These are phyloP conservation scores for Carex arenaria DNA, from an alignment of 202 grass and related monocot genomes.

Conservation along the genomic window DNA sequence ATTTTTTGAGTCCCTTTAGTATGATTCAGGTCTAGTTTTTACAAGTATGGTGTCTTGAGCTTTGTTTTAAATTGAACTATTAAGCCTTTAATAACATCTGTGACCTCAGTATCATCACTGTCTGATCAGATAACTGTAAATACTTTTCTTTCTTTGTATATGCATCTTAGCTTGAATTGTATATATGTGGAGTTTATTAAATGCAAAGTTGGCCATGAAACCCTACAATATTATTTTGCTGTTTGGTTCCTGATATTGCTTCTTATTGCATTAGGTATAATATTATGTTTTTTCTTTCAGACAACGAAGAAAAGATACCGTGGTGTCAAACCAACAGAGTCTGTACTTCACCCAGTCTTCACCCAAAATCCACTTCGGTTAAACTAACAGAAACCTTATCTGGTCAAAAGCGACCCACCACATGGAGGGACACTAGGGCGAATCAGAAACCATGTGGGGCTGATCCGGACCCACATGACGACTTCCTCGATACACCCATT, in stretches of 20 bases:
- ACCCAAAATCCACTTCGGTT: slow-evolving; percentile 25
- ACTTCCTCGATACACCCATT: slow-evolving; percentile 91
- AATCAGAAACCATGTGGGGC: slow-evolving; percentile 50
- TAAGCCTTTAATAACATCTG: neutral
- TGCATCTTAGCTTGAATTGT: neutral
- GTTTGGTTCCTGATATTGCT: neutral
- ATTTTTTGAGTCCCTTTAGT: neutral
- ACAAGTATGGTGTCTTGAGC: neutral
- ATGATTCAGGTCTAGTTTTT: neutral
- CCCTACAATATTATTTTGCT: neutral
- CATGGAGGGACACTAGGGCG: slow-evolving; percentile 70
- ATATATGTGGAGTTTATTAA: neutral
- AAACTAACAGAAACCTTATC: slow-evolving; percentile 30
- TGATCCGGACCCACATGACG: slow-evolving; percentile 79
- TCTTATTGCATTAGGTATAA: neutral
- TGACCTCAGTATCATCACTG: neutral
- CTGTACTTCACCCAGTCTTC: slow-evolving; percentile 26
- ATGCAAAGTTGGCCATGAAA: neutral
- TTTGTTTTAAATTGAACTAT: neutral
- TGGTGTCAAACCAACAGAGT: slow-evolving; percentile 12
- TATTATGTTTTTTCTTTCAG: neutral
- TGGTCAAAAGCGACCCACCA: slow-evolving; percentile 22
- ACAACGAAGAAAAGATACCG: slow-evolving; percentile 2
- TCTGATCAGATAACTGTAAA: neutral
- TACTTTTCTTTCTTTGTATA: neutral